Conservation (phyloP, 2,329 filamentous ascomycete genomes). For the Madurella mycetomatis region DNA sequence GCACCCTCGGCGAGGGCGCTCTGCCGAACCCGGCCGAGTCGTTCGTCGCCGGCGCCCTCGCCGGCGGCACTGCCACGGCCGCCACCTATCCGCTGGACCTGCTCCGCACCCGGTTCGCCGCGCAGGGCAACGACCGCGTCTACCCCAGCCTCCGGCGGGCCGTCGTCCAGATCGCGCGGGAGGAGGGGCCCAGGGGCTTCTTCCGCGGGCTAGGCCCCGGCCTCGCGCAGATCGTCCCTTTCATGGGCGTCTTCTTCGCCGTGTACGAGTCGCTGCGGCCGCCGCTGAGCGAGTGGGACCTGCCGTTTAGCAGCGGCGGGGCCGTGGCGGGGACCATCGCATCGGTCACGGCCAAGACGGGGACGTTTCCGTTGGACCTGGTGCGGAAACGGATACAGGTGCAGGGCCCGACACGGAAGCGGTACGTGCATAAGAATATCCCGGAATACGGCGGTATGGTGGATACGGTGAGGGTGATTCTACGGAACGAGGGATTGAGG, state of each 20-base stretch:
- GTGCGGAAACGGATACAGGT: conserved; percentile 92
- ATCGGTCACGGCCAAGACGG: conserved; percentile 78
- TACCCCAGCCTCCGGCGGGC: conserved; percentile 69
- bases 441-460: conserved; percentile 73
- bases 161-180: conserved; percentile 64
- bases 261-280: conserved; percentile 74
- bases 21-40: conserved; percentile 67
- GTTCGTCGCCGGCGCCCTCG: conserved; percentile 77
- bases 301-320: conserved; percentile 74
- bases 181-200: conserved; percentile 76
- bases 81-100: conserved; percentile 90
- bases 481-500: conserved; percentile 67
- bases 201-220: conserved; percentile 83
- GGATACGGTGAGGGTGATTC: conserved; percentile 62
- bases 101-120: conserved; percentile 91
- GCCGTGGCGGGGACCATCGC: conserved; percentile 77
- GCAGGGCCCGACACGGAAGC: conserved; percentile 76
- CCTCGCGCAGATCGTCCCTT: conserved; percentile 83
- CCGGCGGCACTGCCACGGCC: conserved; percentile 77
- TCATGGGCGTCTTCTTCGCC: conserved; percentile 95
- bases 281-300: conserved; percentile 48
- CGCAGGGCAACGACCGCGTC: conserved; percentile 76
- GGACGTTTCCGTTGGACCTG: conserved; percentile 87
- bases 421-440: conserved; percentile 83
- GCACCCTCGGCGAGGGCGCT: conserved; percentile 33